These are phyloP conservation scores for Otatea glauca DNA, from an alignment of 176 grass and related monocot genomes.

Conservation along the genomic window DNA sequence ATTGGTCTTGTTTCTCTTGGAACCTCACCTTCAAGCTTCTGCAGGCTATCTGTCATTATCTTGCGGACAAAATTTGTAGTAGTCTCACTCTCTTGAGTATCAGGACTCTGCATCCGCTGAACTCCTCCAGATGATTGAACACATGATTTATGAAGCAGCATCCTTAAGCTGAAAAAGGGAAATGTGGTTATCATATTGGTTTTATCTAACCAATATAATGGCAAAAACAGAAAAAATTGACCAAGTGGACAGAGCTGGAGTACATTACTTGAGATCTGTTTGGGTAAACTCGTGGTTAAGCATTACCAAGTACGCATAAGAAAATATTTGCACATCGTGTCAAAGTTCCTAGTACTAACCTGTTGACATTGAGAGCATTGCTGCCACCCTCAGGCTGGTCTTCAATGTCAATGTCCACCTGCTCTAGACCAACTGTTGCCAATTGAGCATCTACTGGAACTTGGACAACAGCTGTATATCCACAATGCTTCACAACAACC, in stretches of 20 bases:
- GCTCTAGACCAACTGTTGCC: slow-evolving; percentile 39
- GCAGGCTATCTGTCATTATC: slow-evolving; percentile 74
- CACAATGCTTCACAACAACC: slow-evolving; percentile 89
- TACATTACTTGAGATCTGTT: slow-evolving; percentile 30
- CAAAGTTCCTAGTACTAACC: slow-evolving; percentile 54
- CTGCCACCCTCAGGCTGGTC: slow-evolving; percentile 91
- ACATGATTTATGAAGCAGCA: slow-evolving; percentile 76
- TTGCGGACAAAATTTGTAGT: slow-evolving; percentile 59
- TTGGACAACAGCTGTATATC: slow-evolving; percentile 89
- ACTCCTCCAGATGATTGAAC: slow-evolving; percentile 53
- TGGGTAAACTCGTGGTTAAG: not conserved
- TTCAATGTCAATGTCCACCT: slow-evolving; percentile 77
- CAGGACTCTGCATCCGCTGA: slow-evolving; percentile 51
- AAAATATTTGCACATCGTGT: slow-evolving; percentile 5
- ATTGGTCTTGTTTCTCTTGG: slow-evolving; percentile 64
- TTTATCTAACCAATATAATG: slow-evolving; percentile 36
- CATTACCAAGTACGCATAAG: slow-evolving; percentile 25
- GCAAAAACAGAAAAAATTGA: not conserved
- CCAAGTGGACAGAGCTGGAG: slow-evolving; percentile 17
- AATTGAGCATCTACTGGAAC: slow-evolving; percentile 73
- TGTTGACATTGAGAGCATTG: slow-evolving; percentile 93
- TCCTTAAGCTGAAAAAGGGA: slow-evolving; percentile 79
- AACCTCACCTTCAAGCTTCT: slow-evolving; percentile 75
- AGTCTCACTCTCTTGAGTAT: slow-evolving; percentile 53
- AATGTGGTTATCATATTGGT: slow-evolving; percentile 30